phyloP scores from a whole-genome alignment of 2,329 filamentous ascomycete genomes.

The Xylariales sp. region DNA sequence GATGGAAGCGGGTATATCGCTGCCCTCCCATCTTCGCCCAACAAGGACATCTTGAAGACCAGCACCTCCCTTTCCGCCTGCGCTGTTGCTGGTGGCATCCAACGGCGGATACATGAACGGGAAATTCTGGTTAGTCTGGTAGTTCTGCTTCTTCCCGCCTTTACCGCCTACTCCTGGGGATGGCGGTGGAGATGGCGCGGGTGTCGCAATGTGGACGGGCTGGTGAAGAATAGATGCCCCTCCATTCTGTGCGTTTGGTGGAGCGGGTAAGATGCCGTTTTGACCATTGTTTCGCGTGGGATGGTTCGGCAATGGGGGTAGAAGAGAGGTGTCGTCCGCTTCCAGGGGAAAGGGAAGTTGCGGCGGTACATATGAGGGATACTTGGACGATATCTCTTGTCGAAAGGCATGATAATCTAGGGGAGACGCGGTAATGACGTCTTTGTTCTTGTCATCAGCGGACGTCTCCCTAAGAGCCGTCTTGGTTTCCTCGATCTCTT shows the following conservation, averaged over 20 bases:
- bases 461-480: constrained; percentile 59
- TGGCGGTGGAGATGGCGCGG: constrained; percentile 89
- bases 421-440: constrained; percentile 87
- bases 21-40: constrained; percentile 85
- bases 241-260: constrained; percentile 48
- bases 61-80: constrained; percentile 82
- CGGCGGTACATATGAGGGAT: constrained; percentile 91
- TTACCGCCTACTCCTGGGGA: constrained; percentile 85
- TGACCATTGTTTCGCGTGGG: constrained; percentile 55
- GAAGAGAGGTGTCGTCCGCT: constrained; percentile 82
- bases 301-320: constrained; percentile 79
- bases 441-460: constrained; percentile 59
- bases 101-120: constrained; percentile 95
- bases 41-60: constrained; percentile 76
- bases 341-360: constrained; percentile 79
- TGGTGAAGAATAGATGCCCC: constrained; percentile 85
- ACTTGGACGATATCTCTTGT: constrained; percentile 96
- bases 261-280: constrained; percentile 57
- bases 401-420: constrained; percentile 95
- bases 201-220: constrained; percentile 97
- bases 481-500: constrained; percentile 71
- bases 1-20: constrained; percentile 89
- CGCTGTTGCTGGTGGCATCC: constrained; percentile 81
- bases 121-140: constrained; percentile 98
- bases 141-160: constrained; percentile 96